Evolutionary conservation across 352 stramenopile species (phyloP).

Genomic region (Globisporangium irregulare): DNA sequence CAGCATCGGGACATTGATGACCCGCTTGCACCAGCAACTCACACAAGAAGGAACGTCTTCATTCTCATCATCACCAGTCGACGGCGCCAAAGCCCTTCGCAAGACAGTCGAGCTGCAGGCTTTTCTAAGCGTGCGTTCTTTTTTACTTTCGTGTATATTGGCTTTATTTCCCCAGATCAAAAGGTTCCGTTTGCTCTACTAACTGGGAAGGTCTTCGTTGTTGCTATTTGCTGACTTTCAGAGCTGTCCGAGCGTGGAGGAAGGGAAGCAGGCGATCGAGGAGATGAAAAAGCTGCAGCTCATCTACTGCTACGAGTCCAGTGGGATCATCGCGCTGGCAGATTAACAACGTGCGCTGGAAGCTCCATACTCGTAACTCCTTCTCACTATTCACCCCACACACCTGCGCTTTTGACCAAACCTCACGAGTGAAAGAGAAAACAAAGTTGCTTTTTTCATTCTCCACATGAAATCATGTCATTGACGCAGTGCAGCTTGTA

Average conservation of each 20-base stretch:
- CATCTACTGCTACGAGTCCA: constrained; percentile 80
- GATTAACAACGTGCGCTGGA: constrained; percentile 31
- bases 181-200: constrained; percentile 24
- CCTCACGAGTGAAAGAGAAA: constrained; percentile 5
- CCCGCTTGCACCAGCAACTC: constrained; percentile 70
- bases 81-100: constrained; percentile 22
- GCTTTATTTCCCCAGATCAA: neutral
- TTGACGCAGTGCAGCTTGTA: neutral
- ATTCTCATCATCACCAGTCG: constrained; percentile 5
- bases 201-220: constrained; percentile 13
- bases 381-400: neutral
- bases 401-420: neutral
- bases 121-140: constrained; percentile 55
- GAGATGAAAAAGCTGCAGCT: constrained; percentile 81
- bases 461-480: constrained; percentile 4
- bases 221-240: constrained; percentile 19
- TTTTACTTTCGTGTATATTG: constrained; percentile 3
- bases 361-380: neutral
- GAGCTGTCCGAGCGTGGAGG: constrained; percentile 72
- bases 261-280: constrained; percentile 65
- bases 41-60: constrained; percentile 28
- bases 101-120: constrained; percentile 65
- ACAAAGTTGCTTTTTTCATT: constrained; percentile 10
- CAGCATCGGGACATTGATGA: constrained; percentile 71
- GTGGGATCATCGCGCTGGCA: constrained; percentile 65